These are phyloP conservation scores for Acrodontium crateriforme DNA, from an alignment of 2,329 filamentous ascomycete genomes.

Conservation along the genomic window DNA sequence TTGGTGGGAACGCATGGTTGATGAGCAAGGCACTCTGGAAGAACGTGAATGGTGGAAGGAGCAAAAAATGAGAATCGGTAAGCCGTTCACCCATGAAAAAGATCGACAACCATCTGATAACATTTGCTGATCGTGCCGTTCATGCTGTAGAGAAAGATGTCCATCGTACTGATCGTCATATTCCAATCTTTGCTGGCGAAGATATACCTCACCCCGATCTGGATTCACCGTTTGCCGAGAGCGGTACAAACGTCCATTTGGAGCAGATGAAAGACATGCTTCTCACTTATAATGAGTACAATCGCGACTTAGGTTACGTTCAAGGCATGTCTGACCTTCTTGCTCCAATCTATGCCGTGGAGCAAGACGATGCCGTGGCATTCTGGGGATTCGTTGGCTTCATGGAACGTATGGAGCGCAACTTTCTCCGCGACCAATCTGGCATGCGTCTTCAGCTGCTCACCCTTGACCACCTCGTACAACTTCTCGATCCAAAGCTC, in stretches of 20 bases:
- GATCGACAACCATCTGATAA: too few relatives aligned
- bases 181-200: constrained; percentile 91
- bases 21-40: constrained; percentile 64
- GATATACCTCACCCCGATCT: constrained; percentile 95
- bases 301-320: constrained; percentile 87
- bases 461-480: constrained; percentile 85
- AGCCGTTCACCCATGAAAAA: constrained; percentile 26
- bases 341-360: constrained; percentile 88
- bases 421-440: constrained; percentile 88
- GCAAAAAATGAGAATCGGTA: constrained; percentile 85
- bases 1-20: constrained; percentile 91
- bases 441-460: constrained; percentile 89
- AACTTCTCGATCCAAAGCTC: constrained; percentile 90
- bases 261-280: constrained; percentile 99
- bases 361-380: constrained; percentile 91
- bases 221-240: constrained; percentile 82
- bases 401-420: constrained; percentile 96
- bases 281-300: constrained; percentile 96
- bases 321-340: constrained; percentile 98
- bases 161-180: constrained; percentile 85
- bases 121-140: constrained; percentile 32
- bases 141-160: constrained; percentile 81
- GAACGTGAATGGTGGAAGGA: constrained; percentile 94
- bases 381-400: constrained; percentile 96
- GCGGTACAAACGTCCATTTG: constrained; percentile 90